Base-by-base conservation (phyloP, 768 basidiomycete species). In the Tricholoma terreum region DNA sequence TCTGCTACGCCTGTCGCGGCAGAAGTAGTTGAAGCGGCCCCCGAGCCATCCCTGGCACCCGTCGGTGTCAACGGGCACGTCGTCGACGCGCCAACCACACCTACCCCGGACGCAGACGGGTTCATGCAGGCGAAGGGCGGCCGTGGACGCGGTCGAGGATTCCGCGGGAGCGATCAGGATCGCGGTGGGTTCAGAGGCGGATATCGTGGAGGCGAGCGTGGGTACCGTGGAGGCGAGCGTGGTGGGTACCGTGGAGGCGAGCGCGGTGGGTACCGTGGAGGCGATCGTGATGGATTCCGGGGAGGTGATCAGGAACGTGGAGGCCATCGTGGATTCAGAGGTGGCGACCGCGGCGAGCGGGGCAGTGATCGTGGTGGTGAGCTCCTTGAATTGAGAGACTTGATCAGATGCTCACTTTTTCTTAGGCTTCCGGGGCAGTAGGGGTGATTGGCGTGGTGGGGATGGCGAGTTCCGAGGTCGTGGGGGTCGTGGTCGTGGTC, bases 1-100 rank as follows among this genome's bases (percentile, higher is more conserved):
- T 81, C 85, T 27, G 82, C 78, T n/a, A 88, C 87, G 0, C 87
- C 90, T 22, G 78, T 77, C 69, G 8, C 60, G 57, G 74, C 66
- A 52, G 58, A 64, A 12, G 61, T 66, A 52, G 65, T 50, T 48
- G 61, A 63, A 27, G n/a, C 46, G 6, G 30, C 30, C 8, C 54
- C 61, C 1, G 63, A 71, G 52, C 62, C 61, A 27, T 63, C 59
- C 33, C 62, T 59, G 35, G 64, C 69, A 6, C 67, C 65, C 34
- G 65, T 57, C 22, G 75, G 77, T 50, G 74, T 70, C 12, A 65
- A 69, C 51, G 61, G 52, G 3, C 50, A 64, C 31, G 57, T 57
- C 17, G 67, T 62, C 14, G 65, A 61, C 55, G 65, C 59, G 17
- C 56, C 65, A 11, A 19, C 68, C 14, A 63, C 63, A 30, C 63